A percentile compares a stretch with the other conserved stretches of the same genome.
phyloP scores from a whole-genome alignment of 2,329 filamentous ascomycete species.

The Fusarium illudens region DNA sequence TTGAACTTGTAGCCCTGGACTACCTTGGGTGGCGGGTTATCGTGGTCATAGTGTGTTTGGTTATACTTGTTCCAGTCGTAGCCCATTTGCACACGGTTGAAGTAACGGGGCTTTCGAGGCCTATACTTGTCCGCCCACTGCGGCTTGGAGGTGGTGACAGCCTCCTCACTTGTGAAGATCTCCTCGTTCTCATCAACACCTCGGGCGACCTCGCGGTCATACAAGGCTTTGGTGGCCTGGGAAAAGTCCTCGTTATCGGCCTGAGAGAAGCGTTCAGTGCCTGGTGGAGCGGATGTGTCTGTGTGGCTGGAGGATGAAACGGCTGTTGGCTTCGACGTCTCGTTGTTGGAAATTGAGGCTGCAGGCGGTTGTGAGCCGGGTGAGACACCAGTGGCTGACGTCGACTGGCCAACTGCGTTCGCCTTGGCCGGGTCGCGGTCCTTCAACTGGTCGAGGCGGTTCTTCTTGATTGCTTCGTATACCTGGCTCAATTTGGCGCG shows the following conservation, averaged over 20 bases:
- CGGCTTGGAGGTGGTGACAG: conserved; percentile 66
- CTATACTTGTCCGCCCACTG: conserved; percentile 86
- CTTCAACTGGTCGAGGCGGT: conserved; percentile 71
- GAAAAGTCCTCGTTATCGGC: conserved; percentile 81
- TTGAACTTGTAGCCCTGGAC: conserved; percentile 99
- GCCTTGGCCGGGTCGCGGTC: conserved; percentile 75
- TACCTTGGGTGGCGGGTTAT: conserved; percentile 96
- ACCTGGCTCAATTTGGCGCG: conserved; percentile 83
- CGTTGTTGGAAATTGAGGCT: conserved; percentile 11
- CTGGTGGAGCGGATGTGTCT: conserved; percentile 55
- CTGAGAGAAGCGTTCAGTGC: conserved; percentile 73
- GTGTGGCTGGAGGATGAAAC: conserved; percentile 39
- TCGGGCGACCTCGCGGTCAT: conserved; percentile 90
- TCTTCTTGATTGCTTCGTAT: conserved; percentile 77
- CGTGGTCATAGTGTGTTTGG: conserved; percentile 98
- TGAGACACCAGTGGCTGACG: conserved; percentile 3
- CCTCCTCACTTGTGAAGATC: conserved; percentile 90
- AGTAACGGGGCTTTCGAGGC: conserved; percentile 93
- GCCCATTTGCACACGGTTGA: conserved; percentile 98
- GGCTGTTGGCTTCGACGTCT: conserved; percentile 10
- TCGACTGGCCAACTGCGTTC: conserved; percentile 28
- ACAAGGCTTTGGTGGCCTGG: conserved; percentile 85
- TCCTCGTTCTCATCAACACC: conserved; percentile 95
- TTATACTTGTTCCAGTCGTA: conserved; percentile 99
- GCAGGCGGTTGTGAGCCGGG: conserved; percentile 5